These are phyloP conservation scores for Phytopythium oedochilum DNA, from an alignment of 352 stramenopile species.

Conservation along the genomic window DNA sequence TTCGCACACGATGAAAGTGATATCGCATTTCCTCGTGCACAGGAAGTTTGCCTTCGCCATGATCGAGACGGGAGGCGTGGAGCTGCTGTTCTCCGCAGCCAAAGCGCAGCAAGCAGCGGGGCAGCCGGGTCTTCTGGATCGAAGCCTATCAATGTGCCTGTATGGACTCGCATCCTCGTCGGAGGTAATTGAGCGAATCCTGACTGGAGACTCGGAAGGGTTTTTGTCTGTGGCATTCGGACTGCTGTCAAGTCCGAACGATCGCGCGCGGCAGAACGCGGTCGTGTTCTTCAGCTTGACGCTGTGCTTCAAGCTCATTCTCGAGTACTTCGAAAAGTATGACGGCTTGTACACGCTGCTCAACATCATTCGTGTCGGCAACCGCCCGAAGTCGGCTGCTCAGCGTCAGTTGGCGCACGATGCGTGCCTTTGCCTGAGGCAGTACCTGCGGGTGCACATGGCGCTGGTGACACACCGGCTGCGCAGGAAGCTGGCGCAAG, in stretches of 20 bases:
- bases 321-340: conserved; percentile 83
- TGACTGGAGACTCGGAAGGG: conserved; percentile 46
- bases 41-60: conserved; percentile 82
- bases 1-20: conserved; percentile 79
- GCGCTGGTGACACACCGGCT: conserved; percentile 65
- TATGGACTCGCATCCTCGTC: conserved; percentile 79
- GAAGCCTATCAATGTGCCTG: conserved; percentile 82
- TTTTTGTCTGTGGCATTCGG: conserved; percentile 59
- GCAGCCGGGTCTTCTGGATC: conserved; percentile 59
- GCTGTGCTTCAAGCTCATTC: conserved; percentile 69
- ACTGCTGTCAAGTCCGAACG: conserved; percentile 70
- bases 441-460: conserved; percentile 84
- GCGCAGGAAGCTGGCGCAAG: conserved; percentile 51
- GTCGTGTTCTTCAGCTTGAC: conserved; percentile 85
- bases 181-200: conserved; percentile 71
- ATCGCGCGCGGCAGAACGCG: conserved; percentile 73
- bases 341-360: conserved; percentile 81
- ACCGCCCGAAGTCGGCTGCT: conserved; percentile 65
- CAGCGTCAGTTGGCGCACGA: conserved; percentile 82
- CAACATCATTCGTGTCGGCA: conserved; percentile 82
- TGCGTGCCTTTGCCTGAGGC: conserved; percentile 74
- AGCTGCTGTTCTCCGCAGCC: conserved; percentile 60
- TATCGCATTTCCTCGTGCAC: conserved; percentile 81
- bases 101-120: conserved; percentile 50
- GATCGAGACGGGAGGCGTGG: conserved; percentile 67